Base-by-base conservation (phyloP, 2,329 filamentous ascomycete species). In the Paraphaeosphaeria minitans region DNA sequence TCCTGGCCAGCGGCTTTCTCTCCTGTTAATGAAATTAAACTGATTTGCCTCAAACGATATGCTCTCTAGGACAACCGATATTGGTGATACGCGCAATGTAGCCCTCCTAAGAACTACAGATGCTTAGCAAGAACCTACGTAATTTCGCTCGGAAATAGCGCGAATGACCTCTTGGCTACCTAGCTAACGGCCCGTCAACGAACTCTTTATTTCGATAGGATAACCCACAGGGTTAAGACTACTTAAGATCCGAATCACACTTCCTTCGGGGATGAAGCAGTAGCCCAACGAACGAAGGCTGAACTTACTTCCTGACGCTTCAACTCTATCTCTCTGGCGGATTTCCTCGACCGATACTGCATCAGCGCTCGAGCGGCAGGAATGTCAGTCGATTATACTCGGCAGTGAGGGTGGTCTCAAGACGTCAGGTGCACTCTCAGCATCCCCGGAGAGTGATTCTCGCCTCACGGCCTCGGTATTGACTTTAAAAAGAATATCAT, bases 401-500 rank as follows among this genome's bases (percentile, higher is more conserved):
- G 22, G 43, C 19, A 8, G 3, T 21, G 12, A 46, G 43, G 22
- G 71, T 87, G 82, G 80, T 86, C 85, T 6, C 81, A 86, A 70
- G 84, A 87, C 75, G 79, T 86, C 1, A 72, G 76, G 0, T 76
- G 81, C 35, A 80, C 78, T 1, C 76, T 86, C 10, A 86, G 86
- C 73, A 82, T 87, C 56, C 79, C 88, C 0, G 83, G 79, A 4
- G 77, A 87, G 71, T 85, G 87, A 63, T 88, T 88, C 73, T 82
- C 77, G n/a, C 43, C 43, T 9, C 43, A 46, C 16, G 43, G 43
- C 10, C 43, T 46, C 22, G 29, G 43, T 22, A 46, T 46, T 12
- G 43, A 46, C 43, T 46, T 29, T 12, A 29, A 46, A 3, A 46
- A 46, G 22, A 46, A 46, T 22, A 46, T 46, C 43, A 46, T 46